These are phyloP conservation scores for Pulchroboletus neoregius DNA, from an alignment of 1,284 basidiomycete genomes.

Conservation along the genomic window DNA sequence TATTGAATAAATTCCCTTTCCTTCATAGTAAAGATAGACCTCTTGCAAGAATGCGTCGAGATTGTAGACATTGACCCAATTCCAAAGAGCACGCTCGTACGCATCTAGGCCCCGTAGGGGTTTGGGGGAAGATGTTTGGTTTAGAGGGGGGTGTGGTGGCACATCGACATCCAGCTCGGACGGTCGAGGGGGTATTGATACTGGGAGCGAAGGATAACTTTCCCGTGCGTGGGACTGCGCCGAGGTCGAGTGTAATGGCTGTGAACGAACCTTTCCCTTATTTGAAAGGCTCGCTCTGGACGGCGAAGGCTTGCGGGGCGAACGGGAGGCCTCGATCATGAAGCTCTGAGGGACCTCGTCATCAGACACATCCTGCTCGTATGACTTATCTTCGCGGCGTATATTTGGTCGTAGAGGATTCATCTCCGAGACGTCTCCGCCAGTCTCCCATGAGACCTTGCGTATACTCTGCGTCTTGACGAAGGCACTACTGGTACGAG, in stretches of 20 bases:
- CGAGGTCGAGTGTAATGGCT: slow-evolving; percentile 45
- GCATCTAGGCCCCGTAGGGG: slow-evolving; percentile 72
- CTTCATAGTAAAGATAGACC: slow-evolving; percentile 93
- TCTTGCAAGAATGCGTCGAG: slow-evolving; percentile 94
- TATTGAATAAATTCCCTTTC: slow-evolving; percentile 95
- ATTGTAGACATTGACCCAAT: slow-evolving; percentile 98
- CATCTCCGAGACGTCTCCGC: slow-evolving; percentile 48
- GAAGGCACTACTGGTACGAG: slow-evolving; percentile 18
- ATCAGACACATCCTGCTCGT: slow-evolving; percentile 62
- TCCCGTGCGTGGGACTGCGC: slow-evolving; percentile 42
- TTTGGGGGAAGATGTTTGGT: slow-evolving; percentile 36
- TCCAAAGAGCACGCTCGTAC: slow-evolving; percentile 92
- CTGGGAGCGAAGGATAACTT: slow-evolving; percentile 33
- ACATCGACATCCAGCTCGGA: slow-evolving; percentile 53
- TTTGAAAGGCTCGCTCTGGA: slow-evolving; percentile 28
- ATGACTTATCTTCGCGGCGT: slow-evolving; percentile 53
- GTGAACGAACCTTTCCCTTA: slow-evolving; percentile 41
- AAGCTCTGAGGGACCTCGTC: slow-evolving; percentile 80
- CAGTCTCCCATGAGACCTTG: slow-evolving; percentile 50
- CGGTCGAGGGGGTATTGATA: slow-evolving; percentile 62
- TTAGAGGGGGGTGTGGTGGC: slow-evolving; percentile 22
- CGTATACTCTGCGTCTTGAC: slow-evolving; percentile 46
- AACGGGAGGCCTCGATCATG: slow-evolving; percentile 63
- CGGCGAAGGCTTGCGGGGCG: slow-evolving; percentile 31
- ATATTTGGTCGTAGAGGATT: slow-evolving; percentile 61